Evolutionary conservation across 805 yeast species (phyloP).

Genomic region (Alloascoidea hylecoeti): DNA sequence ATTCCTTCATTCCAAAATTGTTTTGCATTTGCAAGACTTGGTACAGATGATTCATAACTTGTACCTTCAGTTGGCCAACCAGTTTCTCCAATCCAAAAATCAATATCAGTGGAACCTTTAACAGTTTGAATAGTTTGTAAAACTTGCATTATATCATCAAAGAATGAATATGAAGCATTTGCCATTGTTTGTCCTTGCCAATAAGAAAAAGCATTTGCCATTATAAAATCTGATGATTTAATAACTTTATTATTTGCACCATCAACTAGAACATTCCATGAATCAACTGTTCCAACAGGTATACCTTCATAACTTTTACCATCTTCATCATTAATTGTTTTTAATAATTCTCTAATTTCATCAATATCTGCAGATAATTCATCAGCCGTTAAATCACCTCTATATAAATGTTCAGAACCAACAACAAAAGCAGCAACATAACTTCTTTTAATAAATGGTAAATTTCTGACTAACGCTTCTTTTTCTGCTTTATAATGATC

Average conservation of each 20-base stretch:
- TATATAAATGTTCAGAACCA: slow-evolving; percentile 93
- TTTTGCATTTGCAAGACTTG: slow-evolving; percentile 62
- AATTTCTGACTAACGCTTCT: slow-evolving; percentile 49
- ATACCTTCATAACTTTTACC: slow-evolving; percentile 62
- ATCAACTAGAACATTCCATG: slow-evolving; percentile 88
- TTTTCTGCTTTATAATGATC: slow-evolving; percentile 65
- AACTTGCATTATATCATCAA: slow-evolving; percentile 97
- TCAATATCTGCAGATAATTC: slow-evolving; percentile 57
- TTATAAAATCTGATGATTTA: slow-evolving; percentile 69
- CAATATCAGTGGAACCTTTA: slow-evolving; percentile 77
- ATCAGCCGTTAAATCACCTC: slow-evolving; percentile 68
- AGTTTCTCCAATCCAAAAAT: slow-evolving; percentile 95
- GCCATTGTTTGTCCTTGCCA: slow-evolving; percentile 92
- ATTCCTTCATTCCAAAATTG: slow-evolving; percentile 78
- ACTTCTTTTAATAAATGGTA: slow-evolving; percentile 57
- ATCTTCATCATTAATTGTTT: slow-evolving; percentile 56
- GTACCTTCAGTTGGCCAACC: slow-evolving; percentile 94
- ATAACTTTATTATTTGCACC: slow-evolving; percentile 60
- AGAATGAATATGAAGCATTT: slow-evolving; percentile 83
- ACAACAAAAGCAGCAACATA: slow-evolving; percentile 63
- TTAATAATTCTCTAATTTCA: slow-evolving; percentile 44
- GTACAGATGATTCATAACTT: slow-evolving; percentile 47
- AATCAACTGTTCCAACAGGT: slow-evolving; percentile 89
- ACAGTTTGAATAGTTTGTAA: slow-evolving; percentile 73
- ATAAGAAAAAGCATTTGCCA: slow-evolving; percentile 94